Percentiles rank a stretch among this genome's conserved stretches.
Evolutionary conservation across 2,329 filamentous ascomycete genomes (phyloP).

Genomic region (Cladosporium velox): DNA sequence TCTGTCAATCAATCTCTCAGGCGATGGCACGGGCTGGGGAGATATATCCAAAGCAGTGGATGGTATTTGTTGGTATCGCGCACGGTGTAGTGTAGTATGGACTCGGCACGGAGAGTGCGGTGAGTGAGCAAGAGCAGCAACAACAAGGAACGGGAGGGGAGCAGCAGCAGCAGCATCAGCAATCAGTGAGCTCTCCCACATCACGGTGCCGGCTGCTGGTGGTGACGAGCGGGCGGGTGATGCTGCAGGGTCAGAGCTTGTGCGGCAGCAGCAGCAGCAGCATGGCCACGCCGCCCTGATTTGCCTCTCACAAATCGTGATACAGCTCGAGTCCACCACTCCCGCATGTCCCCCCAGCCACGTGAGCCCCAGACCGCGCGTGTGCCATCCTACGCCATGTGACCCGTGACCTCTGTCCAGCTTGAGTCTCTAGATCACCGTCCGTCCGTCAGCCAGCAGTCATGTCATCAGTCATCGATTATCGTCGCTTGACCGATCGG

Average conservation of each 20-base stretch:
- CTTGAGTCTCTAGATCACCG: not conserved
- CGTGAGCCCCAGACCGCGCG: constrained; percentile 4
- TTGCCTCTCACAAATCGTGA: not conserved
- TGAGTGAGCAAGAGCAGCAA: not conserved
- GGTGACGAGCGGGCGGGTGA: not conserved
- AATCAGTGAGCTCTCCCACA: not conserved
- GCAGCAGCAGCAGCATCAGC: too few species aligned
- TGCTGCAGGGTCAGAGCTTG: not conserved
- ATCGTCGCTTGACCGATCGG: not conserved
- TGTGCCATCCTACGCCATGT: not conserved
- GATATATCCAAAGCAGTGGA: not conserved
- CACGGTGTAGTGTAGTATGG: not conserved
- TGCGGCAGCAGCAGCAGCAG: not conserved
- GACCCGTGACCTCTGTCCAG: not conserved
- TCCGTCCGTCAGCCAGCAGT: not conserved
- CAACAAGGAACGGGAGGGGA: not conserved
- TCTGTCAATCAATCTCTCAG: not conserved
- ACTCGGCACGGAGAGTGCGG: not conserved
- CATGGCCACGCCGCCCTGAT: not conserved
- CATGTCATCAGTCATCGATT: not conserved
- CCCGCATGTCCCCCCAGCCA: constrained; percentile 19
- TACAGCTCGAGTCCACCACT: not conserved
- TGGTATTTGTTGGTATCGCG: not conserved
- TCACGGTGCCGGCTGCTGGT: not conserved
- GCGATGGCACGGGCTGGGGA: not conserved